Conservation (phyloP, 495 filamentous ascomycete genomes). For the Xylaria castorea region DNA sequence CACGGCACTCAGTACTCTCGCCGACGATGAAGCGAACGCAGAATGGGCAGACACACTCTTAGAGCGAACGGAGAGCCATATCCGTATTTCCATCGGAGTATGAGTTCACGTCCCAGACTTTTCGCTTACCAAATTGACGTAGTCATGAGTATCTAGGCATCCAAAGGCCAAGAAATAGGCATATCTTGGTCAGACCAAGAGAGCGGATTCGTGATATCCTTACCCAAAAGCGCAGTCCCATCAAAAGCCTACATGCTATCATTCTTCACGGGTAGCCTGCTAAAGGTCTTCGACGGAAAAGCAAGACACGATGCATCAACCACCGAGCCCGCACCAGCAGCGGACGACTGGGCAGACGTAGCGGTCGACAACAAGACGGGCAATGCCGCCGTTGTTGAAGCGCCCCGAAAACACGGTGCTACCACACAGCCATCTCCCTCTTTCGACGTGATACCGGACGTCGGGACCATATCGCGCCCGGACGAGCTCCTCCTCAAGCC, state of each 20-base stretch:
- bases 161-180: conserved; percentile 8
- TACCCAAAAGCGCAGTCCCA: conserved; percentile 39
- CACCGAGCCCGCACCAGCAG: background rate
- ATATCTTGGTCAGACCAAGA: conserved; percentile 16
- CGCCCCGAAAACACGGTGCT: background rate
- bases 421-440: conserved; percentile 7
- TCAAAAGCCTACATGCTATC: conserved; percentile 38
- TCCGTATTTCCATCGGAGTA: conserved; percentile 45
- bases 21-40: conserved; percentile 41
- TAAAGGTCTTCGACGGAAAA: conserved; percentile 40
- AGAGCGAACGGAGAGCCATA: conserved; percentile 30
- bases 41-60: conserved; percentile 44
- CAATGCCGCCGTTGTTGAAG: conserved; percentile 27
- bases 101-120: background rate
- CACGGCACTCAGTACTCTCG: conserved; percentile 39
- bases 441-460: conserved; percentile 40
- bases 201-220: conserved; percentile 38
- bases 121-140: background rate
- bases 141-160: background rate
- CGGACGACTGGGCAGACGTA: conserved; percentile 46
- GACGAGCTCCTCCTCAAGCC: conserved; percentile 47
- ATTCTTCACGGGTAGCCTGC: conserved; percentile 37
- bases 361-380: conserved; percentile 37
- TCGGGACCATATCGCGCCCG: conserved; percentile 41
- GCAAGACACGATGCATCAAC: background rate